Base-by-base conservation (phyloP, 1,139 yeast genomes). In the Yamadazyma aaseri region DNA sequence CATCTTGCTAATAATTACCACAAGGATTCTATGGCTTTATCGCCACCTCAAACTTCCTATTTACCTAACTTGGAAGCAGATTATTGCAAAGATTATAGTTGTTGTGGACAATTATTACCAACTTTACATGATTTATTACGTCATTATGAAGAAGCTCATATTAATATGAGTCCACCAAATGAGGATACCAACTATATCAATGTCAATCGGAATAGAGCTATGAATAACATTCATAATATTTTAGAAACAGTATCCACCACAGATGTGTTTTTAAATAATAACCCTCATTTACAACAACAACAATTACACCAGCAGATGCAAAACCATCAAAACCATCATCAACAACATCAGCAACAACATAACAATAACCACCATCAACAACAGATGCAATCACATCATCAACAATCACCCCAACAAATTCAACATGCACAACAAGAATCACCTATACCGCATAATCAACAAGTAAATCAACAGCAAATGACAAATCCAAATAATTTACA, bases 111-210 rank as follows among this genome's bases (percentile, higher is more conserved):
- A 56, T 69, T 84, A 27, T 71, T 94, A 39, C 97, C 97, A 21
- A 90, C 96, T 9, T 68, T 92, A 45, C 98, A 92, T 59, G 98
- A 92, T 59, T 70, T 92, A 44, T 71, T 92, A 45, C 80, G 95
- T 50, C 98, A 92, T 58, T 94, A 92, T 56, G 98, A 94, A 58
- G 97, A 92, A 60, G 90, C 95, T 27, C 98, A 92, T 59, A 90
- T 90, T 44, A 77, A 85, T 35, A 85, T 86, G 26, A 79, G 81
- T 14, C 84, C 84, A 2, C 81, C 83, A 9, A 69, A 76, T 4
- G 60, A 61, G 31, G 63, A 60, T 36, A 55, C 53, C 39, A 55
- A 56, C 33, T 65, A 61, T 44, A 49, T 63, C 31, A 57, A 54
- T 41, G 54, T 60, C 34, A 60, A 58, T 47, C 50, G 71, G 40